phyloP scores from a whole-genome alignment of 2,329 filamentous ascomycete genomes.

The Diaporthe humulicola region DNA sequence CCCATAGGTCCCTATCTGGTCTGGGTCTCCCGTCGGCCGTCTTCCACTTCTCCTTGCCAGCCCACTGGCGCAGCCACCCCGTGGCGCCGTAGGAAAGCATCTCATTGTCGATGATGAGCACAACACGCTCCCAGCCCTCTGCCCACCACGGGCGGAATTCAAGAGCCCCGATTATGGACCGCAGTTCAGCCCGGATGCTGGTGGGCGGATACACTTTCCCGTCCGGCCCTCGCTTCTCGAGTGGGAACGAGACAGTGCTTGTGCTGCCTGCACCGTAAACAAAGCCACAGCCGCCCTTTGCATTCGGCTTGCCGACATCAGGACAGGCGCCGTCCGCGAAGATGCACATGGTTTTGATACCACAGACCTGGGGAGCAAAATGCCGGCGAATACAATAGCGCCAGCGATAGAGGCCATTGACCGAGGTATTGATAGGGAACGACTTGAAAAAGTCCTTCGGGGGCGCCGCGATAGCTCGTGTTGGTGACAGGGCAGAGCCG shows the following conservation, averaged over 20 bases:
- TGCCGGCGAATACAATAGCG: conserved; percentile 23
- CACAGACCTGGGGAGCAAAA: conserved; percentile 22
- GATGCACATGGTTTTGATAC: conserved; percentile 23
- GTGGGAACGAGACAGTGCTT: conserved; percentile 20
- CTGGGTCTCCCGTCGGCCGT: conserved; percentile 11
- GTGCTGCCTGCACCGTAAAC: conserved; percentile 13
- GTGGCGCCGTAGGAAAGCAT: conserved; percentile 15
- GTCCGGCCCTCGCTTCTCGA: conserved; percentile 29
- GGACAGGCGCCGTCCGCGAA: conserved; percentile 7
- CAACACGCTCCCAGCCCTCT: conserved; percentile 24
- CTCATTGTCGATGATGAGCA: conserved; percentile 27
- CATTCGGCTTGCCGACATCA: background rate
- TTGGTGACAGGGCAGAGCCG: conserved; percentile 16
- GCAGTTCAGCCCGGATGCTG: conserved; percentile 20
- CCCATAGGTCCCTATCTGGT: conserved; percentile 18
- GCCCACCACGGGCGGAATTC: conserved; percentile 29
- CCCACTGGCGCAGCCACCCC: conserved; percentile 24
- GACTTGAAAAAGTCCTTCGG: conserved; percentile 17
- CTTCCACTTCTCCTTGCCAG: conserved; percentile 22
- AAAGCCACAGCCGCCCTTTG: conserved; percentile 20
- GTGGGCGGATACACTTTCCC: conserved; percentile 9
- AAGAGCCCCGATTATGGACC: conserved; percentile 20
- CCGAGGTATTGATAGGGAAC: conserved; percentile 4
- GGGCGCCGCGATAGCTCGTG: conserved; percentile 7
- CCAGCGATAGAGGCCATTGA: conserved; percentile 14